phyloP scores from a whole-genome alignment of 2,329 filamentous ascomycete genomes.

The Penicillium sp. region DNA sequence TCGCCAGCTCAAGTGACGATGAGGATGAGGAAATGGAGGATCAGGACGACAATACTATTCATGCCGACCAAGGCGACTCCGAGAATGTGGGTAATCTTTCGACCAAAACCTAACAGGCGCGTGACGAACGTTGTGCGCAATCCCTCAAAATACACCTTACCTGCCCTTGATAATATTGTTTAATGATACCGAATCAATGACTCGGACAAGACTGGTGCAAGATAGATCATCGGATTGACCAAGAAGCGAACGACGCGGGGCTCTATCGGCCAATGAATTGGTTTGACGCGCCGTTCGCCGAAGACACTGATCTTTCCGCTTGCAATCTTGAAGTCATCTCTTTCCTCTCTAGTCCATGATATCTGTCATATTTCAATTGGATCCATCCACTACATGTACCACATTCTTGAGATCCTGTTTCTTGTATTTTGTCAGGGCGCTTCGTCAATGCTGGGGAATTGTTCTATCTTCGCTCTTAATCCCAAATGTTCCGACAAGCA shows the following conservation, averaged over 20 bases:
- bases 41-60: constrained; percentile 57
- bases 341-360: constrained; percentile 38
- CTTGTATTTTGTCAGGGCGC: background rate
- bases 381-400: background rate
- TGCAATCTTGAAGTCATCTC: constrained; percentile 43
- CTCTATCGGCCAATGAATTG: background rate
- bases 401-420: background rate
- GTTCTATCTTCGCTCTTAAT: background rate
- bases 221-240: constrained; percentile 19
- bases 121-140: constrained; percentile 37
- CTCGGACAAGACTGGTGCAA: constrained; percentile 19
- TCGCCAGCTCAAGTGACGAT: constrained; percentile 92
- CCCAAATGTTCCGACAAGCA: background rate
- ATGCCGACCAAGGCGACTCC: constrained; percentile 53
- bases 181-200: constrained; percentile 10
- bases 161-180: constrained; percentile 9
- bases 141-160: constrained; percentile 15
- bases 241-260: constrained; percentile 7
- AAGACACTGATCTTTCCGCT: background rate
- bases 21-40: constrained; percentile 90
- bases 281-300: background rate
- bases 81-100: constrained; percentile 71
- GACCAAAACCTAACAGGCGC: constrained; percentile 60
- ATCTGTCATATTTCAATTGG: background rate
- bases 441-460: background rate